phyloP scores from a whole-genome alignment of 768 basidiomycete genomes.

The Suillus subalutaceus region DNA sequence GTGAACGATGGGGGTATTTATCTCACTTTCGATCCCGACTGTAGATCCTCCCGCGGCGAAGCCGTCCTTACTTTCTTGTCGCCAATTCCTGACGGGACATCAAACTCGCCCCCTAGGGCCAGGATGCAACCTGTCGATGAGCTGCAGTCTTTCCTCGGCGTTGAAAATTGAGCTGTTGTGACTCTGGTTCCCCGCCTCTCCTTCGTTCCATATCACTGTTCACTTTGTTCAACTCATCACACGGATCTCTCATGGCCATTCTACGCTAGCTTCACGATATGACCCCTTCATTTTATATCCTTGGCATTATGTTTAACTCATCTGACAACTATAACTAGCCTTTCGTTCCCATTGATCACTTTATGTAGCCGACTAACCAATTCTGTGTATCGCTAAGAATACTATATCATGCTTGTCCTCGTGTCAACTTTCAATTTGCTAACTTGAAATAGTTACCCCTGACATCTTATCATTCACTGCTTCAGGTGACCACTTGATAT shows the following conservation, averaged over 20 bases:
- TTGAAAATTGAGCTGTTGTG: slow-evolving; percentile 10
- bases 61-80: slow-evolving; percentile 25
- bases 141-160: slow-evolving; percentile 24
- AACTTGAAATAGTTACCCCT: neutral
- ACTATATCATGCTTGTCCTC: neutral
- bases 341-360: slow-evolving; percentile 1
- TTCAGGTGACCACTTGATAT: neutral
- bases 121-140: slow-evolving; percentile 24
- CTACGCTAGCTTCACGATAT: neutral
- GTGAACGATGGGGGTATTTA: slow-evolving; percentile 28
- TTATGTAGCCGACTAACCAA: slow-evolving; percentile 8
- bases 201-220: slow-evolving; percentile 5
- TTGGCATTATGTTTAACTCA: neutral
- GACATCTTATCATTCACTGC: neutral
- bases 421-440: neutral
- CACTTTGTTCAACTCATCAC: neutral
- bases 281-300: slow-evolving; percentile 6
- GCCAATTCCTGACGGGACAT: slow-evolving; percentile 24
- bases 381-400: slow-evolving; percentile 16
- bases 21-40: slow-evolving; percentile 30
- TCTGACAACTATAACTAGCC: neutral
- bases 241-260: neutral
- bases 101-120: slow-evolving; percentile 26
- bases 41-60: slow-evolving; percentile 25
- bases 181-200: neutral